phyloP scores from a whole-genome alignment of 768 basidiomycete genomes.

The Suillus discolor region DNA sequence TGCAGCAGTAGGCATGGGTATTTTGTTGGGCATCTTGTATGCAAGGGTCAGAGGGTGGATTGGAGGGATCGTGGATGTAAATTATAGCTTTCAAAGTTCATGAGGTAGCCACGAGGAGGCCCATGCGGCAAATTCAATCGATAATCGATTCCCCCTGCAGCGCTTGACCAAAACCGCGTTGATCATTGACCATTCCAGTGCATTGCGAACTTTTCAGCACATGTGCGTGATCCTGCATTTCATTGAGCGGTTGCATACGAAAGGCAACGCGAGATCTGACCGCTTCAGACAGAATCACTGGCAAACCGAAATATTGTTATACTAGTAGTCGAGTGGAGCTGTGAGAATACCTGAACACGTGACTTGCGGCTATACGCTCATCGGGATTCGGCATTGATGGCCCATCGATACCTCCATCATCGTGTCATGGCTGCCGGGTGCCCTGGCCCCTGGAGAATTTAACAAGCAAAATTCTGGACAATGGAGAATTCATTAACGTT shows the following conservation, averaged over 20 bases:
- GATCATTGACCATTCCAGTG: neutral
- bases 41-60: neutral
- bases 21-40: slow-evolving; percentile 21
- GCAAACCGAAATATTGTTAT: neutral
- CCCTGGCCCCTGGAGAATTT: no score
- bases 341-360: no score
- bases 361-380: no score
- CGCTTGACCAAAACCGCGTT: neutral
- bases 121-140: neutral
- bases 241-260: neutral
- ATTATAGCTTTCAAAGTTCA: neutral
- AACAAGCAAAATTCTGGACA: neutral
- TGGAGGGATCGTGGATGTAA: neutral
- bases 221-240: neutral
- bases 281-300: neutral
- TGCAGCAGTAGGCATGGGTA: slow-evolving; percentile 24
- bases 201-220: neutral
- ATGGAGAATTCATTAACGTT: slow-evolving; percentile 57
- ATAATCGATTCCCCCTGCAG: neutral
- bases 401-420: no score
- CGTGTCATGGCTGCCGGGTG: no score
- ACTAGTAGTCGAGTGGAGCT: no score
- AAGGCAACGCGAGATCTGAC: neutral
- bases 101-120: neutral
- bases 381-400: no score